A percentile compares a stretch with the other conserved stretches of the same genome.
phyloP scores from a whole-genome alignment of 345 rosid species.

The Adansonia digitata region DNA sequence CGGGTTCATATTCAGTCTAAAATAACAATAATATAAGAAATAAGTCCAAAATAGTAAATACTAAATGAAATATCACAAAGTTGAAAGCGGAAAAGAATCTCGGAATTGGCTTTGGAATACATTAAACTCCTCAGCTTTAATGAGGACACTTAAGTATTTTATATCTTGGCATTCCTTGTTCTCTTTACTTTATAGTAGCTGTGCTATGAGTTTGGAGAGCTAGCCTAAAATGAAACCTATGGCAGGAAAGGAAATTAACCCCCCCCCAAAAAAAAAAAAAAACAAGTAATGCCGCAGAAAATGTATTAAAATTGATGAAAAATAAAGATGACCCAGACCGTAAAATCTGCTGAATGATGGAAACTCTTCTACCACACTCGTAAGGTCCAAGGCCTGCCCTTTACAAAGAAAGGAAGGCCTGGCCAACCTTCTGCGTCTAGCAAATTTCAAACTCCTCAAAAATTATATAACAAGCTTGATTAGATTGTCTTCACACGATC shows the following conservation, averaged over 20 bases:
- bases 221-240: slow-evolving; percentile 49
- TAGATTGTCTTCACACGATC: slow-evolving; percentile 25
- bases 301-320: slow-evolving; percentile 8
- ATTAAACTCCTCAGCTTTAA: slow-evolving; percentile 89
- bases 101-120: slow-evolving; percentile 96
- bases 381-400: slow-evolving; percentile 94
- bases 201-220: slow-evolving; percentile 54
- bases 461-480: slow-evolving; percentile 26
- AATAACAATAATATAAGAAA: slow-evolving; percentile 4
- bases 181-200: slow-evolving; percentile 61
- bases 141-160: slow-evolving; percentile 77
- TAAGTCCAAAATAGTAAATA: not conserved
- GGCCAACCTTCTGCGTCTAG: slow-evolving; percentile 23
- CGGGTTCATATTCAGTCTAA: slow-evolving; percentile 65
- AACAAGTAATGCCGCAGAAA: not conserved
- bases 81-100: slow-evolving; percentile 40
- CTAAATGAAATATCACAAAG: slow-evolving; percentile 15
- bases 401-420: too few species aligned
- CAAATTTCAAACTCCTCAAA: slow-evolving; percentile 23
- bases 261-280: not conserved
- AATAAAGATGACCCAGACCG: slow-evolving; percentile 45
- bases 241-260: slow-evolving; percentile 18
- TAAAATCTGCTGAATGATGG: slow-evolving; percentile 83
- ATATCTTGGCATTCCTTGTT: slow-evolving; percentile 89
- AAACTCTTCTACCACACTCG: slow-evolving; percentile 86